Evolutionary conservation across 805 yeast genomes (phyloP).

Genomic region (Wickerhamiella lipophila): DNA sequence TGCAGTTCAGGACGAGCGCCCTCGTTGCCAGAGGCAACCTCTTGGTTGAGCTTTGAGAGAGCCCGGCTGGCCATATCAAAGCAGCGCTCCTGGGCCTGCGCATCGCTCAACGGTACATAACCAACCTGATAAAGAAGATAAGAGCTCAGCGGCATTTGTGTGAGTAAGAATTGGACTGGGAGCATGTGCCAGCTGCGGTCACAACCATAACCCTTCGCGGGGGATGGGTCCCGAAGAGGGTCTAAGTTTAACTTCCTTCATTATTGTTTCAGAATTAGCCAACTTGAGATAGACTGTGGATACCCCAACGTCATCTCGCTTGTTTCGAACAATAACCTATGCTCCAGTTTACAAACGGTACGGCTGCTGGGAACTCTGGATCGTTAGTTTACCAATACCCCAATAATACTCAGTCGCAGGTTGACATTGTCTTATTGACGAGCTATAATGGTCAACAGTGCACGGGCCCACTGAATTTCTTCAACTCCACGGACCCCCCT

Average conservation of each 20-base stretch:
- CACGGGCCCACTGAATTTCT: not conserved
- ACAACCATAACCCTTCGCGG: no score
- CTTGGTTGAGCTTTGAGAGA: slow-evolving; percentile 16
- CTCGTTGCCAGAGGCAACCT: slow-evolving; percentile 15
- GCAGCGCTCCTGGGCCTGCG: slow-evolving; percentile 27
- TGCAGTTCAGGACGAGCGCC: slow-evolving; percentile 14
- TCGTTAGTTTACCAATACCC: not conserved
- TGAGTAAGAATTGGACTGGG: not conserved
- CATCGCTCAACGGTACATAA: slow-evolving; percentile 25
- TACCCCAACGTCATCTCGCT: not conserved
- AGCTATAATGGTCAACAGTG: not conserved
- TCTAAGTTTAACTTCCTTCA: not conserved
- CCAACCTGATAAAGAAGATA: slow-evolving; percentile 23
- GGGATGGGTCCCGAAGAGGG: not conserved
- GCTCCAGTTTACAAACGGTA: not conserved
- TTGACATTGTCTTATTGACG: not conserved
- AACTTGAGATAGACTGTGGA: not conserved
- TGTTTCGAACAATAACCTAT: not conserved
- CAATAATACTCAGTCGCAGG: not conserved
- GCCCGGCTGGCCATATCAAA: slow-evolving; percentile 23
- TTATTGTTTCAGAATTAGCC: not conserved
- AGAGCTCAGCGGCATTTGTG: slow-evolving; percentile 20
- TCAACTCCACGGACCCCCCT: not conserved
- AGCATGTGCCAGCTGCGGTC: no score
- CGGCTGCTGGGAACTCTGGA: not conserved